Conservation (phyloP, 2,329 filamentous ascomycete genomes). For the Arachnopeziza araneosa region DNA sequence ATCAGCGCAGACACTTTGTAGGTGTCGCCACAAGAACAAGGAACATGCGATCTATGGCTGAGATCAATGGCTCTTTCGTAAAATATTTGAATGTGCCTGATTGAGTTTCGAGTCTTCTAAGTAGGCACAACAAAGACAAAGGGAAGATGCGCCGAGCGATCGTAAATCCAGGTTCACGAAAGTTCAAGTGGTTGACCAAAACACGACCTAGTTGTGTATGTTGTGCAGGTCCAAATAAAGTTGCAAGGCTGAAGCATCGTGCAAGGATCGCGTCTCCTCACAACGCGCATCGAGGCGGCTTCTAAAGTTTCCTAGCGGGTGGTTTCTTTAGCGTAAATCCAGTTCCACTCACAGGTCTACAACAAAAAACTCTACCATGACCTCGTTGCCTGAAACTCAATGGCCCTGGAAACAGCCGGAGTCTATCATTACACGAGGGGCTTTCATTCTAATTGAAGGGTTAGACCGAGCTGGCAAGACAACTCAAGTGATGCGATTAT, state of each 20-base stretch:
- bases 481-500: slow-evolving; percentile 59
- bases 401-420: background rate
- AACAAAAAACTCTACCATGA: background rate
- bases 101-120: background rate
- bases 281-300: too few relatives aligned
- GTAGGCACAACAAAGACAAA: background rate
- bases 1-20: background rate
- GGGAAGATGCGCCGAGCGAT: background rate
- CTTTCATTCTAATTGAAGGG: slow-evolving; percentile 66
- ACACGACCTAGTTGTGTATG: background rate
- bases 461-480: slow-evolving; percentile 69
- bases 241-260: slow-evolving; percentile 7
- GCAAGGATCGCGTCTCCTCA: background rate
- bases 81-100: background rate
- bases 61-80: background rate
- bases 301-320: background rate
- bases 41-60: background rate
- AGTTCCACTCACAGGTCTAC: background rate
- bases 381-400: background rate
- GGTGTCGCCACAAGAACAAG: background rate
- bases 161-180: too few relatives aligned
- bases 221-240: slow-evolving; percentile 1
- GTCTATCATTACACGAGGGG: slow-evolving; percentile 39
- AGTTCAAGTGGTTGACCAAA: background rate
- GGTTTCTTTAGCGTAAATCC: background rate